Conservation (phyloP, 768 basidiomycete genomes). For the Paxillus ammoniavirescens region DNA sequence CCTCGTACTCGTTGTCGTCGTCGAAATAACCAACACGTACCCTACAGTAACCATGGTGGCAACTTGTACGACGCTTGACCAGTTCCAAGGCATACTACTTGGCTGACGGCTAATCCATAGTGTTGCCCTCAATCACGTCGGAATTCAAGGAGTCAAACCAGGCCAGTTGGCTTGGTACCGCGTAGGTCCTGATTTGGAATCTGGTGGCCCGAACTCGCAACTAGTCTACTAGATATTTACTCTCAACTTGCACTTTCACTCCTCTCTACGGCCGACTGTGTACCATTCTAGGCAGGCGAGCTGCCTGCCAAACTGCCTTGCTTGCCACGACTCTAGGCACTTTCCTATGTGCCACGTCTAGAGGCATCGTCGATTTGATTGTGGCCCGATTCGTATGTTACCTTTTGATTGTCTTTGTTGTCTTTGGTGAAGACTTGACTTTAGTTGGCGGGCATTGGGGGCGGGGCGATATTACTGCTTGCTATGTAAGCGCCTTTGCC, state of each 20-base stretch:
- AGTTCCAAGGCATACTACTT: not conserved
- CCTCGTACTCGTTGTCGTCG: no score
- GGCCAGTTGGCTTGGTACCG: conserved; percentile 28
- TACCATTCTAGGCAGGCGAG: conserved; percentile 12
- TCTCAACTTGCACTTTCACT: conserved; percentile 17
- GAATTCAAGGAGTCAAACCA: conserved; percentile 24
- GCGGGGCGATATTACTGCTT: conserved; percentile 19
- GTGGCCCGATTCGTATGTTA: conserved; percentile 13
- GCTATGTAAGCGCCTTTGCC: conserved; percentile 10
- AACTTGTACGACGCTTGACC: conserved; percentile 9
- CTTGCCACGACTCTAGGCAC: conserved; percentile 7
- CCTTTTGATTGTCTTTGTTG: not conserved
- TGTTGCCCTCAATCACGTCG: not conserved
- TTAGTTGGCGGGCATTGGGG: conserved; percentile 22
- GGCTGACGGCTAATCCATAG: conserved; percentile 6
- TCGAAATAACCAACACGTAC: not conserved
- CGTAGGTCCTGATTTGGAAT: conserved; percentile 9
- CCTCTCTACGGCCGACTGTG: conserved; percentile 19
- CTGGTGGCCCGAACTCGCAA: not conserved
- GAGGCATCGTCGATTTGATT: conserved; percentile 9
- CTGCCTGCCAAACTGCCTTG: conserved; percentile 13
- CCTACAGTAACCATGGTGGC: conserved; percentile 24
- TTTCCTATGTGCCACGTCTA: conserved; percentile 10
- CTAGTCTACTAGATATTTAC: conserved; percentile 5
- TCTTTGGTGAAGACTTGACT: not conserved